Conservation (phyloP, 1,284 basidiomycete species). For the Dichomitus squalens region DNA sequence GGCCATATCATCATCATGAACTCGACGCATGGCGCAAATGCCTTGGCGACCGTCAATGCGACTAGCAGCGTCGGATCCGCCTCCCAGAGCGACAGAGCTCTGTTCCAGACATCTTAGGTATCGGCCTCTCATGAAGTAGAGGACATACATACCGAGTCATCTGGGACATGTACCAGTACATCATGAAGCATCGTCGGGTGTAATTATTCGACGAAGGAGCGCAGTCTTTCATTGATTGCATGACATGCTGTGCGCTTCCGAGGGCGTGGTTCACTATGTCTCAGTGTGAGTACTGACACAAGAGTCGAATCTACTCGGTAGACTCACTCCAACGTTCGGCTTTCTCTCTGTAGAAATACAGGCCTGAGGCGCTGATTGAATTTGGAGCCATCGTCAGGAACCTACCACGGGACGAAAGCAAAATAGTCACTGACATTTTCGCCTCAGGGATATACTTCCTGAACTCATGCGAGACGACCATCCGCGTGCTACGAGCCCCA, state of each 20-base stretch:
- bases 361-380: slow-evolving; percentile 47
- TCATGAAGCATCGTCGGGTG: slow-evolving; percentile 57
- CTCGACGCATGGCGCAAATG: slow-evolving; percentile 61
- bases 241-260: neutral
- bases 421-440: slow-evolving; percentile 47
- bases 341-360: slow-evolving; percentile 59
- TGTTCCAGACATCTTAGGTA: slow-evolving; percentile 29
- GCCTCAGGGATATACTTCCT: slow-evolving; percentile 64
- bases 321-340: slow-evolving; percentile 74
- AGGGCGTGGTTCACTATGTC: slow-evolving; percentile 12
- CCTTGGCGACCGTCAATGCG: slow-evolving; percentile 66
- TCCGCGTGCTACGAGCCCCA: slow-evolving; percentile 56
- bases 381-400: too few species aligned
- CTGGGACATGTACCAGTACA: slow-evolving; percentile 81
- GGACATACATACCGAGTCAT: slow-evolving; percentile 50
- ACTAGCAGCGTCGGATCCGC: slow-evolving; percentile 59
- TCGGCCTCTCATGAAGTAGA: neutral
- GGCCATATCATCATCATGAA: slow-evolving; percentile 72
- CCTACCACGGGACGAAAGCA: neutral
- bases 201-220: slow-evolving; percentile 5
- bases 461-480: slow-evolving; percentile 72
- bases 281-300: neutral
- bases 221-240: neutral
- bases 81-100: slow-evolving; percentile 62
- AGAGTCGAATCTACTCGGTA: fast-evolving